Percentiles rank a stretch among this genome's conserved stretches.
phyloP scores from a whole-genome alignment of 2,329 filamentous ascomycete species.

The Aspergillus cejpii region DNA sequence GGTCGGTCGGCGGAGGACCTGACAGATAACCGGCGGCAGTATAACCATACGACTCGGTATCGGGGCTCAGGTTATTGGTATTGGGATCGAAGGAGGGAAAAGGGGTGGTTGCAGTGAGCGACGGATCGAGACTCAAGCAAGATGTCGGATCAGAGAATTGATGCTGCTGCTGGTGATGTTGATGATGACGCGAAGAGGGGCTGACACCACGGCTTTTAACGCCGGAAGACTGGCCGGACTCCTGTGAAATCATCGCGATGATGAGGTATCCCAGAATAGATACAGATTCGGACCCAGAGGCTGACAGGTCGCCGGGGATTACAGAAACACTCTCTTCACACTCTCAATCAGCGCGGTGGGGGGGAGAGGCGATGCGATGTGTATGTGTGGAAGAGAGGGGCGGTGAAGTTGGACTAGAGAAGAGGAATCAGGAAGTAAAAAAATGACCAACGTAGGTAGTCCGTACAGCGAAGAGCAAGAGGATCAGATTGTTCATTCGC shows the following conservation, averaged over 20 bases:
- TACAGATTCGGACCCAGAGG: constrained; percentile 8
- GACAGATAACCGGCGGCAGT: constrained; percentile 32
- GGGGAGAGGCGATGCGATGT: not conserved
- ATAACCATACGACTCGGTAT: constrained; percentile 34
- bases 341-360: not conserved
- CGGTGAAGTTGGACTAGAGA: constrained; percentile 2
- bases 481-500: constrained; percentile 16
- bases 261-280: constrained; percentile 19
- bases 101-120: constrained; percentile 30
- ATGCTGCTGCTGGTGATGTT: constrained; percentile 7
- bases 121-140: constrained; percentile 33
- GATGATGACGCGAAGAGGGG: constrained; percentile 38
- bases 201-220: constrained; percentile 39
- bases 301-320: constrained; percentile 1
- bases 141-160: constrained; percentile 31
- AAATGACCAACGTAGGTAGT: not conserved
- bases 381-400: constrained; percentile 8
- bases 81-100: constrained; percentile 30
- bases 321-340: too few relatives aligned
- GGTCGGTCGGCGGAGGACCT: constrained; percentile 27
- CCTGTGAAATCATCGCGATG: constrained; percentile 28
- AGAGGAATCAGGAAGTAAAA: not conserved
- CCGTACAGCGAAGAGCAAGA: constrained; percentile 3
- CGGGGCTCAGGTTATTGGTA: constrained; percentile 20
- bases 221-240: constrained; percentile 34